Percentiles rank a stretch among this genome's conserved stretches.
These are phyloP conservation scores for Fusarium piperis DNA, from an alignment of 2,329 filamentous ascomycete genomes.

Conservation along the genomic window DNA sequence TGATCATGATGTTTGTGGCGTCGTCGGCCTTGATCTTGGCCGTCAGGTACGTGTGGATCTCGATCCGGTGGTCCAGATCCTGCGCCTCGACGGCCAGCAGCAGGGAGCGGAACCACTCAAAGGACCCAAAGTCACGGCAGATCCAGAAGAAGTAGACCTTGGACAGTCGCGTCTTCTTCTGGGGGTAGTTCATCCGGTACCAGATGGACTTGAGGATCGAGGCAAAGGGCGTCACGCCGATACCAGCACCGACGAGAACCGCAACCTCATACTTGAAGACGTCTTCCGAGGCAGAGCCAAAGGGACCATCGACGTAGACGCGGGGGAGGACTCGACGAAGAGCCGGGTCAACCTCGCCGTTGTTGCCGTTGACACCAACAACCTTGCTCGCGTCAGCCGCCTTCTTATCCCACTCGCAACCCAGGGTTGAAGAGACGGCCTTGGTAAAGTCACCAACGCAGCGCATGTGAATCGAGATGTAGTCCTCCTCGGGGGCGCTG, in stretches of 20 bases:
- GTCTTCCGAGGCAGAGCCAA: slow-evolving; percentile 86
- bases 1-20: slow-evolving; percentile 92
- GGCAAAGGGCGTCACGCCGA: slow-evolving; percentile 87
- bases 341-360: slow-evolving; percentile 70
- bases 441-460: slow-evolving; percentile 85
- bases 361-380: slow-evolving; percentile 71
- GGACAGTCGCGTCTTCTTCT: slow-evolving; percentile 79
- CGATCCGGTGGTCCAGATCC: slow-evolving; percentile 84
- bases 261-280: slow-evolving; percentile 90
- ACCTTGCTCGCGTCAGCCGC: slow-evolving; percentile 67
- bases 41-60: slow-evolving; percentile 89
- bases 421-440: slow-evolving; percentile 73
- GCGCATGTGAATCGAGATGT: slow-evolving; percentile 87
- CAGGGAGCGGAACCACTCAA: slow-evolving; percentile 89
- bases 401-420: slow-evolving; percentile 75
- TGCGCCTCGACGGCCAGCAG: slow-evolving; percentile 87
- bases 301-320: slow-evolving; percentile 85
- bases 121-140: slow-evolving; percentile 86
- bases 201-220: slow-evolving; percentile 91
- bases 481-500: slow-evolving; percentile 88
- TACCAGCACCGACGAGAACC: slow-evolving; percentile 82
- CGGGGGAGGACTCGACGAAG: slow-evolving; percentile 79
- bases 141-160: slow-evolving; percentile 97
- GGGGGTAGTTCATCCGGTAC: slow-evolving; percentile 91
- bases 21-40: slow-evolving; percentile 88